A percentile compares a stretch with the other conserved stretches of the same genome.
Evolutionary conservation across 73 alveolate genomes (phyloP).

Genomic region (Paramecium sexaurelia): DNA sequence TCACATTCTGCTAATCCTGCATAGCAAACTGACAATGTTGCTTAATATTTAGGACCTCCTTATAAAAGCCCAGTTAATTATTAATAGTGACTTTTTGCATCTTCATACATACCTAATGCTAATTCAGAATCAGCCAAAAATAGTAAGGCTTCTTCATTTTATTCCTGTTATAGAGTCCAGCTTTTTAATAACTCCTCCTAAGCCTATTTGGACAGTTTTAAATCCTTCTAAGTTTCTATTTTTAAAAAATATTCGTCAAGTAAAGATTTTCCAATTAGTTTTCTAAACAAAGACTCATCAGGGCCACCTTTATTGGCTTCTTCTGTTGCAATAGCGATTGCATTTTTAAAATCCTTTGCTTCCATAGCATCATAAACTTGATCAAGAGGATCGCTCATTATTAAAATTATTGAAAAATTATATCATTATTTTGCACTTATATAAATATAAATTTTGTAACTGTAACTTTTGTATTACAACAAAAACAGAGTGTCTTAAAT

Average conservation of each 20-base stretch:
- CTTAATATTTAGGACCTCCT: neutral
- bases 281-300: neutral
- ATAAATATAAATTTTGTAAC: neutral
- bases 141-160: neutral
- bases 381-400: neutral
- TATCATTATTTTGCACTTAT: neutral
- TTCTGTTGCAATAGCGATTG: neutral
- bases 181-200: neutral
- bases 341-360: neutral
- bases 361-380: neutral
- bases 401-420: neutral
- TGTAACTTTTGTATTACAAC: neutral
- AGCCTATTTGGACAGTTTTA: neutral
- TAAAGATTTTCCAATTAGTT: neutral
- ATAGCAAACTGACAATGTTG: neutral
- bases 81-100: neutral
- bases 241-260: neutral
- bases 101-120: neutral
- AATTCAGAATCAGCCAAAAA: neutral
- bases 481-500: neutral
- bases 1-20: neutral
- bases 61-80: neutral
- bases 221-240: neutral
- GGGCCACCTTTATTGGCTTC: neutral
- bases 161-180: neutral